Conservation (phyloP, 129 eudicot genomes). For the Flaveria bidentis region DNA sequence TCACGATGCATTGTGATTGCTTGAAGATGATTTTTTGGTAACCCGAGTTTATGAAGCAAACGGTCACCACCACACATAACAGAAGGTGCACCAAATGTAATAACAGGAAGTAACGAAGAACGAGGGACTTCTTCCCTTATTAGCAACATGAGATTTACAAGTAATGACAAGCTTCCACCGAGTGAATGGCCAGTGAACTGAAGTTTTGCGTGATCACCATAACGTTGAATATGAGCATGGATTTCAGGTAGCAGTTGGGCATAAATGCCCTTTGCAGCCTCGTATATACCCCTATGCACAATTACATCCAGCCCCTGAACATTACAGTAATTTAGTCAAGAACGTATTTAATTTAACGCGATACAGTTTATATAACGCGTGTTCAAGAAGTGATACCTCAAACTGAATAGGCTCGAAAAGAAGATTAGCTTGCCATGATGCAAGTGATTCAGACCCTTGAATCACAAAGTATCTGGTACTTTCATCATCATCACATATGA, state of each 20-base stretch:
- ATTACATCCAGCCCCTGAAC: constrained; percentile 74
- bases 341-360: background rate
- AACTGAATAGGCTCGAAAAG: constrained; percentile 91
- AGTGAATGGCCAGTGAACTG: constrained; percentile 99
- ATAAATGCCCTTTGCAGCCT: constrained; percentile 94
- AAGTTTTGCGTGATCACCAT: constrained; percentile 65
- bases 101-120: constrained; percentile 80
- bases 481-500: constrained; percentile 76
- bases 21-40: constrained; percentile 76
- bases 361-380: background rate
- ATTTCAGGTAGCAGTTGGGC: constrained; percentile 93
- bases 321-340: background rate
- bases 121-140: constrained; percentile 69
- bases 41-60: constrained; percentile 64
- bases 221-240: constrained; percentile 49
- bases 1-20: constrained; percentile 86
- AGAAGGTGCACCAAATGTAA: constrained; percentile 89
- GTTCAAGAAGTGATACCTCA: constrained; percentile 53
- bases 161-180: constrained; percentile 90
- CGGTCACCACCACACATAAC: constrained; percentile 96
- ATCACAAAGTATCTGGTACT: constrained; percentile 76
- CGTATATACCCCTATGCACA: constrained; percentile 95
- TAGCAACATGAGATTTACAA: constrained; percentile 81
- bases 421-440: constrained; percentile 98
- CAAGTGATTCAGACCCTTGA: constrained; percentile 93